Evolutionary conservation across 139 green algal species (phyloP).

Genomic region (Yamagishiella unicocca): DNA sequence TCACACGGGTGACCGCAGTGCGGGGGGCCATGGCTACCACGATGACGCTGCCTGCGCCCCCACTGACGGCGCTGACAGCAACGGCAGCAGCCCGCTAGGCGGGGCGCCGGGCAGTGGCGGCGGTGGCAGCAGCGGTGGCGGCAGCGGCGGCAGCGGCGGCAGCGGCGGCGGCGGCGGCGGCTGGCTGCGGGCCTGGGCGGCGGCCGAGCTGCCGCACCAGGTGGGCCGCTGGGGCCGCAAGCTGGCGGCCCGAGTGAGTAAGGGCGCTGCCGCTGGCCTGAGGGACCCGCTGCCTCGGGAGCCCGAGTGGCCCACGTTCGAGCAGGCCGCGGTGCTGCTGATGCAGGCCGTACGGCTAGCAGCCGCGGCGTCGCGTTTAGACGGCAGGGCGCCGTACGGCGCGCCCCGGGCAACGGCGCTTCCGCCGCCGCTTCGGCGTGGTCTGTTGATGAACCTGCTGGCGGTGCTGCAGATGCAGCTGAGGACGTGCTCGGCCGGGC

Average conservation of each 20-base stretch:
- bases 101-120: too few relatives aligned
- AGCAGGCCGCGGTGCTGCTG: constrained; percentile 19
- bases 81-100: too few relatives aligned
- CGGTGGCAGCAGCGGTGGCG: too few relatives aligned
- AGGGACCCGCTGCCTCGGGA: neutral
- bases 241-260: constrained; percentile 19
- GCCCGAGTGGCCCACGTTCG: constrained; percentile 34
- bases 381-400: too few relatives aligned
- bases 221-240: neutral
- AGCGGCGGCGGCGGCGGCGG: too few relatives aligned
- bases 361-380: neutral
- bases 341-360: neutral
- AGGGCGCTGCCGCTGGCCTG: neutral
- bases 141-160: neutral
- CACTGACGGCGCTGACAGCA: too few relatives aligned
- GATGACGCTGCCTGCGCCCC: too few relatives aligned
- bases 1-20: too few relatives aligned
- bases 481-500: neutral
- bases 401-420: neutral
- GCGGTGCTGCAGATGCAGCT: constrained; percentile 17
- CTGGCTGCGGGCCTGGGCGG: neutral
- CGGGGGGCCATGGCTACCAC: too few relatives aligned
- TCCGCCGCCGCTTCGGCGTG: neutral
- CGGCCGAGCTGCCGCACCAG: constrained; percentile 22
- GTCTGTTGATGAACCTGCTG: neutral